Conservation (phyloP, 176 grass and related monocot species). For the Elymus sibiricus region DNA sequence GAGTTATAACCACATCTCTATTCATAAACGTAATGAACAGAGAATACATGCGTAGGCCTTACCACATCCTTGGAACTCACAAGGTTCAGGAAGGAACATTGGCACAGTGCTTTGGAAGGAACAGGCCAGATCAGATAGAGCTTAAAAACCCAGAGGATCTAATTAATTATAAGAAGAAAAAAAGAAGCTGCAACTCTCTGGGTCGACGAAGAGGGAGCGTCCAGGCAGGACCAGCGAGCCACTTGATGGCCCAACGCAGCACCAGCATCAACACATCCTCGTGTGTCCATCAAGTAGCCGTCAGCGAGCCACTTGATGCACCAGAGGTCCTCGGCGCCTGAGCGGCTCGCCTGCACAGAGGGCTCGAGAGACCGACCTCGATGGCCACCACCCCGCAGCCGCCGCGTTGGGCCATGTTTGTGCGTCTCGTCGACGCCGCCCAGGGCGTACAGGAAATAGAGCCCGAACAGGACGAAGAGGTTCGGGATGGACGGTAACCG, state of each 20-base stretch:
- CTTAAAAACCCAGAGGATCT: neutral
- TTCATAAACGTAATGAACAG: too few relatives aligned
- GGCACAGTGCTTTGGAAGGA: neutral
- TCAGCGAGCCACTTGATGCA: constrained; percentile 71
- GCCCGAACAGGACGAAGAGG: constrained; percentile 78
- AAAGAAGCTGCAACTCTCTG: constrained; percentile 42
- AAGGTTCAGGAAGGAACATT: neutral
- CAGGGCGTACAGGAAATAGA: constrained; percentile 81
- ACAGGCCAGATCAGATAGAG: constrained; percentile 4
- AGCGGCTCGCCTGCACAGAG: constrained; percentile 49
- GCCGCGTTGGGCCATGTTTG: constrained; percentile 46
- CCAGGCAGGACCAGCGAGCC: constrained; percentile 22
- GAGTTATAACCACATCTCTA: too few relatives aligned
- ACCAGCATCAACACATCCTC: too few relatives aligned
- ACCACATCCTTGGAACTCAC: neutral
- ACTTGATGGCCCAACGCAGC: constrained; percentile 7
- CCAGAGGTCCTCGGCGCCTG: constrained; percentile 74
- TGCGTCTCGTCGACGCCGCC: constrained; percentile 49
- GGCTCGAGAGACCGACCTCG: constrained; percentile 52
- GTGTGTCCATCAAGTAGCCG: constrained; percentile 7
- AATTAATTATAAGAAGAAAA: neutral
- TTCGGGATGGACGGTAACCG: constrained; percentile 76
- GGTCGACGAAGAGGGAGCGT: constrained; percentile 76
- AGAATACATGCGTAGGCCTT: neutral
- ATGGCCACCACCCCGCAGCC: constrained; percentile 66